phyloP scores from a whole-genome alignment of 495 filamentous ascomycete species.

The Cercophora scortea region DNA sequence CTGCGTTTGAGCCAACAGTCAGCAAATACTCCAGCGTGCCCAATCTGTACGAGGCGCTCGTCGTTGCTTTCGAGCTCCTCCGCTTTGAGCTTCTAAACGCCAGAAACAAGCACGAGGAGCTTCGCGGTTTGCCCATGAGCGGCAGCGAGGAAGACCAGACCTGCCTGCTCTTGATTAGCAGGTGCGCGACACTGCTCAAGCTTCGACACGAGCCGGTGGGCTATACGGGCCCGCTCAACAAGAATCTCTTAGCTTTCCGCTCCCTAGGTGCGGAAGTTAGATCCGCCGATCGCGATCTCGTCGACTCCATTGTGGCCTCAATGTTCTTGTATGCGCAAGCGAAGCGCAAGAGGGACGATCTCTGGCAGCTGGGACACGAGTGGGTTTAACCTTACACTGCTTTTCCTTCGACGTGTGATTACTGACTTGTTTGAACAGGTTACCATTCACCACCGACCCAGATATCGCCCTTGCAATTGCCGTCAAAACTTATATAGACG shows the following conservation, averaged over 20 bases:
- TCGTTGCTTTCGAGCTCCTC: conserved; percentile 75
- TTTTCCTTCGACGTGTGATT: not conserved
- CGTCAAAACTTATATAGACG: conserved; percentile 88
- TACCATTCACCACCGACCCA: conserved; percentile 79
- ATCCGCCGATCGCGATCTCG: conserved; percentile 64
- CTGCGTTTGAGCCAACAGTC: conserved; percentile 50
- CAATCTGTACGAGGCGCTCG: conserved; percentile 33
- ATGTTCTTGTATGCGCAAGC: conserved; percentile 74
- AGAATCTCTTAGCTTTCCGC: conserved; percentile 80
- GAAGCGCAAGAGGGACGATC: conserved; percentile 61
- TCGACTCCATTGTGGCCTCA: conserved; percentile 71
- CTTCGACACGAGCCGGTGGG: conserved; percentile 77
- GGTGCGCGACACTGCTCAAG: conserved; percentile 73
- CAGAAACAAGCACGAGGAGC: conserved; percentile 42
- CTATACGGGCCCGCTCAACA: conserved; percentile 89
- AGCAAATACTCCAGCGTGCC: conserved; percentile 50
- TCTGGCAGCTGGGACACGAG: conserved; percentile 62
- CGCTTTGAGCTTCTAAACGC: conserved; percentile 70
- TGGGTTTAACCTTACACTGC: conserved; percentile 34
- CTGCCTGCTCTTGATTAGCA: conserved; percentile 71
- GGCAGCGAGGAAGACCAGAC: conserved; percentile 49
- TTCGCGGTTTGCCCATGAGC: conserved; percentile 42
- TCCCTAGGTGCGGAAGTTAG: conserved; percentile 76
- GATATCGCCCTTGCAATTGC: conserved; percentile 84
- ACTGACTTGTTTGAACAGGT: conserved; percentile 42